Evolutionary conservation across 768 basidiomycete genomes (phyloP).

Genomic region (Boletus speciosus): DNA sequence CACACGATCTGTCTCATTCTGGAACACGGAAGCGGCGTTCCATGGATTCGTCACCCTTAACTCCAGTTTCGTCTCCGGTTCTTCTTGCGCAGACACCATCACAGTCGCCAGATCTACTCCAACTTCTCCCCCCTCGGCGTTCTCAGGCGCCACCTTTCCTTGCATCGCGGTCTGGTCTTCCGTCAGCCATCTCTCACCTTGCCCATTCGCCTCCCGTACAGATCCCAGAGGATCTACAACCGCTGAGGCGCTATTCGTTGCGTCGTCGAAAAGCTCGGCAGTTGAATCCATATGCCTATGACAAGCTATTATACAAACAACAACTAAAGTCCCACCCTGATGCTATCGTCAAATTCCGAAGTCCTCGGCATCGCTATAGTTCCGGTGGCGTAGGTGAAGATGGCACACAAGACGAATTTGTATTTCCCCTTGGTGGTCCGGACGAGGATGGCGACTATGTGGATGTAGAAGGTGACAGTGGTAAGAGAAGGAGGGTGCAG

Average conservation of each 20-base stretch:
- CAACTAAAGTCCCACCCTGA: constrained; percentile 57
- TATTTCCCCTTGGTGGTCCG: constrained; percentile 16
- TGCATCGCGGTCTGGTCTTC: neutral
- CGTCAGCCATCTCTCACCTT: neutral
- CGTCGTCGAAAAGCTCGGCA: constrained; percentile 55
- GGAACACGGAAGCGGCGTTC: neutral
- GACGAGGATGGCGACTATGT: constrained; percentile 30
- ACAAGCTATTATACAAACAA: constrained; percentile 49
- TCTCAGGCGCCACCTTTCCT: neutral
- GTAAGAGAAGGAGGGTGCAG: constrained; percentile 3
- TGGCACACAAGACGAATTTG: constrained; percentile 32
- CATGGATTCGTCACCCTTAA: constrained; percentile 20
- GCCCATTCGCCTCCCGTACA: constrained; percentile 1
- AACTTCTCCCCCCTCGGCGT: constrained; percentile 7
- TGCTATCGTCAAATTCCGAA: constrained; percentile 56
- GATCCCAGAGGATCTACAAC: constrained; percentile 18
- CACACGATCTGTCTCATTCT: constrained; percentile 1
- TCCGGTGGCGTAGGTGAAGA: constrained; percentile 28
- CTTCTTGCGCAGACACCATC: constrained; percentile 2
- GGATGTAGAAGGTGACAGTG: constrained; percentile 8
- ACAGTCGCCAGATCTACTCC: constrained; percentile 26
- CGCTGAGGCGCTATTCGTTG: constrained; percentile 46
- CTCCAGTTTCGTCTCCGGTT: constrained; percentile 17
- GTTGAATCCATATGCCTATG: constrained; percentile 58
- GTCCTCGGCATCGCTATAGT: constrained; percentile 29